Evolutionary conservation across 176 grass and related monocot genomes (phyloP).

Genomic region (Urochloa ruziziensis): DNA sequence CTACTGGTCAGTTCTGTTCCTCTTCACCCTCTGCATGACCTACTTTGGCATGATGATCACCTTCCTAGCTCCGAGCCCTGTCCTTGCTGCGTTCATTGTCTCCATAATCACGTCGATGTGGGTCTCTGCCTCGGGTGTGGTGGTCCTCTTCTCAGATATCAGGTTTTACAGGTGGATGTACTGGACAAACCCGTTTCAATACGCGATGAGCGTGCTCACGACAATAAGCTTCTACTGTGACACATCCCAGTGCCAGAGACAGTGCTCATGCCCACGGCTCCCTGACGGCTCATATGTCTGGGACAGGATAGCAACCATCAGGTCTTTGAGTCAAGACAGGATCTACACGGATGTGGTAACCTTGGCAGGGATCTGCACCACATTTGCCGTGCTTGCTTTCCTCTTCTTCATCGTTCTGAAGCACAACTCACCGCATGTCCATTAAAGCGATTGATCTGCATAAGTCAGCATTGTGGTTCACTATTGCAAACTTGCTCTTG

Average conservation of each 20-base stretch:
- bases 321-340: constrained; percentile 6
- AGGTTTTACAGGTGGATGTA: constrained; percentile 44
- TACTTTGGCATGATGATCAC: constrained; percentile 40
- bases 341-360: constrained; percentile 7
- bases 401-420: constrained; percentile 25
- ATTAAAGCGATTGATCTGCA: background rate
- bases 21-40: constrained; percentile 35
- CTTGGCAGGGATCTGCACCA: constrained; percentile 17
- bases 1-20: constrained; percentile 26
- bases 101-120: constrained; percentile 32
- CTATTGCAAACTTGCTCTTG: background rate
- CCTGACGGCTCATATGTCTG: constrained; percentile 33
- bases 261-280: constrained; percentile 20
- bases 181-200: constrained; percentile 35
- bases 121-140: constrained; percentile 30
- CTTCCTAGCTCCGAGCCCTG: constrained; percentile 22
- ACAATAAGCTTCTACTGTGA: constrained; percentile 33
- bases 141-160: constrained; percentile 27
- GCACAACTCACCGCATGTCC: constrained; percentile 28
- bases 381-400: constrained; percentile 7
- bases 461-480: background rate
- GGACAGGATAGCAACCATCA: constrained; percentile 21
- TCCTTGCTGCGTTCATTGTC: constrained; percentile 27
- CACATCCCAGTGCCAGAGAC: constrained; percentile 1
- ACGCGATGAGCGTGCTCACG: constrained; percentile 19